A percentile compares a stretch with the other conserved stretches of the same genome.
Conservation (phyloP, 2,329 filamentous ascomycete genomes). For the Elsinoe fawcettii region DNA sequence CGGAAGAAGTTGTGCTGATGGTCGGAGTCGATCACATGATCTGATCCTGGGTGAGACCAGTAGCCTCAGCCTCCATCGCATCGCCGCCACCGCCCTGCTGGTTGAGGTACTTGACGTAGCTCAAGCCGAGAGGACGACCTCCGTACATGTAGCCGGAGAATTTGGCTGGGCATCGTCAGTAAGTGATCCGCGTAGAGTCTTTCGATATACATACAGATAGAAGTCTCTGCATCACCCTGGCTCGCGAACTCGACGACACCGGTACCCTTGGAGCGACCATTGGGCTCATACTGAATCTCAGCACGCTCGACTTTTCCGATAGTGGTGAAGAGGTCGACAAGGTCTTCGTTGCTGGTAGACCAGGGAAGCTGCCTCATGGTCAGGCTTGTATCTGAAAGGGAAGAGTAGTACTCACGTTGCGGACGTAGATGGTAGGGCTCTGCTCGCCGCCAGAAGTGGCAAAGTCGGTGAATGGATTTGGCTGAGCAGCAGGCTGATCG, state of each 20-base stretch:
- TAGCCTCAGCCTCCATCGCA: conserved; percentile 74
- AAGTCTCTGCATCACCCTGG: conserved; percentile 77
- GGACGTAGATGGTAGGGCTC: conserved; percentile 82
- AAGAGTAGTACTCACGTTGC: conserved; percentile 73
- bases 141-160: conserved; percentile 98
- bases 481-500: conserved; percentile 45
- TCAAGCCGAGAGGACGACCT: conserved; percentile 83
- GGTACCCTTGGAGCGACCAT: conserved; percentile 86
- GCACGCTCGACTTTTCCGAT: conserved; percentile 97
- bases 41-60: conserved; percentile 84
- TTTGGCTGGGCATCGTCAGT: conserved; percentile 51
- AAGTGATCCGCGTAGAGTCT: background rate
- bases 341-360: conserved; percentile 97
- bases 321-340: conserved; percentile 92
- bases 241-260: conserved; percentile 93
- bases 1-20: background rate
- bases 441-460: conserved; percentile 81
- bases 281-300: conserved; percentile 98
- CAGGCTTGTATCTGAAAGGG: conserved; percentile 19
- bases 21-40: conserved; percentile 63
- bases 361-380: conserved; percentile 66
- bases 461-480: conserved; percentile 91
- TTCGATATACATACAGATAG: conserved; percentile 54
- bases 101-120: conserved; percentile 87
- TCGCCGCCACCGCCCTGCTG: conserved; percentile 50